These are phyloP conservation scores for Penicillium silybi DNA, from an alignment of 495 filamentous ascomycete species.

Conservation along the genomic window DNA sequence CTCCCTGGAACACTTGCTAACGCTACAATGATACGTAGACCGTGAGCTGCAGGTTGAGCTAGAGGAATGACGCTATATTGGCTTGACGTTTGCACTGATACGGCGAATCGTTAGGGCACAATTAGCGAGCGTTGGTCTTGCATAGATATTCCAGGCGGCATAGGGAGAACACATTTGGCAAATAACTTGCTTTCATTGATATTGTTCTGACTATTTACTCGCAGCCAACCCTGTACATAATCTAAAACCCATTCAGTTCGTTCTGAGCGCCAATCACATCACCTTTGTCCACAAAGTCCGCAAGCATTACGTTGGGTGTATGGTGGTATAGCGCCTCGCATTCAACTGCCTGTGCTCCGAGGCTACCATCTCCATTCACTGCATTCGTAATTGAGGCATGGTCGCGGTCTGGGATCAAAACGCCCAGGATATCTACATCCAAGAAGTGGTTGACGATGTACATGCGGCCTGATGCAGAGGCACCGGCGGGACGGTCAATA, in stretches of 20 bases:
- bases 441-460: slow-evolving; percentile 54
- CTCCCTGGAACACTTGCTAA: slow-evolving; percentile 1
- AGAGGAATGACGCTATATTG: slow-evolving; percentile 26
- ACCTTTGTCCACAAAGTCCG: slow-evolving; percentile 66
- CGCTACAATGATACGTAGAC: slow-evolving; percentile 19
- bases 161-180: background rate
- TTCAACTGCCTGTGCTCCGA: slow-evolving; percentile 52
- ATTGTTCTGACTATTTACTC: background rate
- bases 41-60: slow-evolving; percentile 43
- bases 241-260: slow-evolving; percentile 52
- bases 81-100: background rate
- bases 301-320: slow-evolving; percentile 57
- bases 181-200: background rate
- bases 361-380: slow-evolving; percentile 46
- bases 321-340: slow-evolving; percentile 53
- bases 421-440: slow-evolving; percentile 38
- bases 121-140: slow-evolving; percentile 5
- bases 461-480: slow-evolving; percentile 45
- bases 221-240: background rate
- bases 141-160: background rate
- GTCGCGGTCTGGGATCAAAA: slow-evolving; percentile 53
- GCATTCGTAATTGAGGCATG: slow-evolving; percentile 56
- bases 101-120: background rate
- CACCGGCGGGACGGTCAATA: slow-evolving; percentile 55
- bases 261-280: slow-evolving; percentile 55